Conservation (phyloP, 2,329 filamentous ascomycete species). For the Ilyonectria robusta region DNA sequence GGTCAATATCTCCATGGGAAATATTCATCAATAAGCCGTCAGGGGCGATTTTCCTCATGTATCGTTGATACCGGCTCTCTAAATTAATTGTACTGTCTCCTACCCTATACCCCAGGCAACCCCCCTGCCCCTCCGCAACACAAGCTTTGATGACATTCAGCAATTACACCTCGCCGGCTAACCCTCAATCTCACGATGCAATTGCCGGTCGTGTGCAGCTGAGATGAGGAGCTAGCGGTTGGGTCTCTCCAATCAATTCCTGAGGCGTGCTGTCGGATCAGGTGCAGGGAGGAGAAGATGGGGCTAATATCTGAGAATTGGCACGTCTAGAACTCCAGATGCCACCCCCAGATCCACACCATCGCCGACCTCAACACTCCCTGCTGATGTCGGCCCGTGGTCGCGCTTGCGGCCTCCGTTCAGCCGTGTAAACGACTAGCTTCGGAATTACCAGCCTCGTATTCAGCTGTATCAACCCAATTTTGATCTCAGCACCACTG, state of each 20-base stretch:
- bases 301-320: background rate
- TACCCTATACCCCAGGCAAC: no score
- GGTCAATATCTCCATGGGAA: no score
- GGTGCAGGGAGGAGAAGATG: background rate
- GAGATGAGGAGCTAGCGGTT: constrained; percentile 1
- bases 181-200: background rate
- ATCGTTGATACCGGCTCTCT: no score
- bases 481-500: background rate
- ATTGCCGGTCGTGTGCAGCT: constrained; percentile 2
- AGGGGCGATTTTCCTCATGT: no score
- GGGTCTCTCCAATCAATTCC: constrained; percentile 10
- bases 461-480: background rate
- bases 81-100: no score
- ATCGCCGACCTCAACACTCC: background rate
- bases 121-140: no score
- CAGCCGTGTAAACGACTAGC: no score
- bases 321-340: background rate
- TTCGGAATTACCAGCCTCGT: background rate
- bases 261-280: background rate
- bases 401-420: background rate
- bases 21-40: no score
- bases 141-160: no score
- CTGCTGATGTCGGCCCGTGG: background rate
- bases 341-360: background rate
- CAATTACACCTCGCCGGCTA: background rate